Evolutionary conservation across 805 yeast species (phyloP), one percentile per base, ranked within the genome.

Genomic region (Ogataea ramenticola): DNA sequence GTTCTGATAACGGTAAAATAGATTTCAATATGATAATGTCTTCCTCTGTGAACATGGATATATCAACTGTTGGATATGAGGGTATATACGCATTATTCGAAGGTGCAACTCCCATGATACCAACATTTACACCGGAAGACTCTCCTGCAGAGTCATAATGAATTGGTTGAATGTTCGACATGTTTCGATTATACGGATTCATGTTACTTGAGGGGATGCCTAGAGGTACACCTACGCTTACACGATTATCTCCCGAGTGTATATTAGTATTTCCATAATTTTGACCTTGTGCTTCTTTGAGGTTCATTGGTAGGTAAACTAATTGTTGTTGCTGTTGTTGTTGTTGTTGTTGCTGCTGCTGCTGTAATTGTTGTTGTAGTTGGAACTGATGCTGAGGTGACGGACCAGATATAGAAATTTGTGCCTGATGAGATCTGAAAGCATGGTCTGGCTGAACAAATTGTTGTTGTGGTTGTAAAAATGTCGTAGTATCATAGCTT

Each of bases 1-100:
- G 45, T 47, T 62, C 67, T 3, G 66, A 64, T 19, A 49, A 32
- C 2, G 66, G 62, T 24, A 62, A 46, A 15, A 62, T 39, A 33
- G 50, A 54, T 35, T 55, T 55, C 21, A 62, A 27, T 4, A 60
- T 49, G 3, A 52, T 45, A 6, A 61, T 45, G 39, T 62, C 67
- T 32, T 61, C 64, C 26, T 58, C 58, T 1, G 65, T 57, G 39
- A 62, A 62, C 14, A 46, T 48, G 0, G 53, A 40, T 5, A 59
- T 47, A 36, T 57, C 58, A 2, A 47, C 50, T 1, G 39, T 37
- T 6, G 55, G 54, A 41, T 61, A 60, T 1, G 63, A 50, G 1
- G 64, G 57, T 7, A 50, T 33, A 37, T 61, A 61, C 2, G 41
- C 47, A 7, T 27, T 31, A 2, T 50, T 39, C 12, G 43, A 41